Evolutionary conservation across 371 early-diverging fungal genomes (phyloP).

Genomic region (Mortierella sp.): DNA sequence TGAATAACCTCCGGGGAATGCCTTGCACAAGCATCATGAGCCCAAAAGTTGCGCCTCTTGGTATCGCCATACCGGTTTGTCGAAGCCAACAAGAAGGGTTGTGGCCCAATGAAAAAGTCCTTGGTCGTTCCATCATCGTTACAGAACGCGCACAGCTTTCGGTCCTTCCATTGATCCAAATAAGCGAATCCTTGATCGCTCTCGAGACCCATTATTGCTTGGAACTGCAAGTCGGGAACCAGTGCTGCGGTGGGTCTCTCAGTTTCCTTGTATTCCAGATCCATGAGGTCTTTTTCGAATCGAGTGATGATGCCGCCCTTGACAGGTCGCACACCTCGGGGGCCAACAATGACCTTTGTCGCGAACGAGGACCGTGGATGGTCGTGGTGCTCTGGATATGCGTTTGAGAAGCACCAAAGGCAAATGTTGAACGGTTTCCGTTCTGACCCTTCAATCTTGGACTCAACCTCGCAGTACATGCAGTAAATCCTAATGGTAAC

Average conservation of each 20-base stretch:
- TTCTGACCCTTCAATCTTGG: slow-evolving; percentile 55
- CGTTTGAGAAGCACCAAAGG: slow-evolving; percentile 80
- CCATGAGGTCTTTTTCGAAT: slow-evolving; percentile 76
- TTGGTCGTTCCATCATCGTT: slow-evolving; percentile 75
- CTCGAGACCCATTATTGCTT: slow-evolving; percentile 37
- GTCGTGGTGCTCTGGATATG: slow-evolving; percentile 81
- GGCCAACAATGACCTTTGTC: slow-evolving; percentile 74
- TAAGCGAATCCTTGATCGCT: slow-evolving; percentile 61
- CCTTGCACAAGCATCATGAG: slow-evolving; percentile 88
- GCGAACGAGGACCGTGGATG: slow-evolving; percentile 88
- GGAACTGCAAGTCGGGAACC: slow-evolving; percentile 11
- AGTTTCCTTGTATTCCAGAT: slow-evolving; percentile 48
- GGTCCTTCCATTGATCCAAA: slow-evolving; percentile 67
- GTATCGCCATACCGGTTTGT: slow-evolving; percentile 62
- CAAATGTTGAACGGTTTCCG: slow-evolving; percentile 39
- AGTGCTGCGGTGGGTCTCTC: slow-evolving; percentile 9
- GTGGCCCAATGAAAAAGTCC: slow-evolving; percentile 74
- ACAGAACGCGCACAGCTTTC: slow-evolving; percentile 82
- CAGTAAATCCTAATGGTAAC: slow-evolving; percentile 78
- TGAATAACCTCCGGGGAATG: slow-evolving; percentile 90
- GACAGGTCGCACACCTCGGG: slow-evolving; percentile 63
- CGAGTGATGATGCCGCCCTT: slow-evolving; percentile 73
- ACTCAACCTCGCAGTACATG: slow-evolving; percentile 84
- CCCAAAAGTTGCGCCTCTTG: slow-evolving; percentile 82
- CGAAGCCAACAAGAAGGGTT: slow-evolving; percentile 62